phyloP scores from a whole-genome alignment of 1,284 basidiomycete species.

The Coriolopsis trogii region DNA sequence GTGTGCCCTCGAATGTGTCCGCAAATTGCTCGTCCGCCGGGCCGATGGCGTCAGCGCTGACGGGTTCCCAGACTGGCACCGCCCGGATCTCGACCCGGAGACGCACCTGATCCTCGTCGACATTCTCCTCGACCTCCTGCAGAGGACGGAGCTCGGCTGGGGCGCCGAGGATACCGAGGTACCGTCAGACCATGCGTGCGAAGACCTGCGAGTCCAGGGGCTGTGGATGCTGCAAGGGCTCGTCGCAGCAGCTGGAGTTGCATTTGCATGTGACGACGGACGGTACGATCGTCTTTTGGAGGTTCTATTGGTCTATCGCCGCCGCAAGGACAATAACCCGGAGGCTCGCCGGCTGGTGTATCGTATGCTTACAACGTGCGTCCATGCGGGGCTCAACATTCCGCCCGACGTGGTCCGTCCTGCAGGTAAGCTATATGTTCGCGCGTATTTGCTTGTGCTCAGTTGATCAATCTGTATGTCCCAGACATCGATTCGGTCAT shows the following conservation, averaged over 20 bases:
- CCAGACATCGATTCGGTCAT: too few species aligned
- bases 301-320: not conserved
- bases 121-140: conserved; percentile 7
- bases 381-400: too few species aligned
- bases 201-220: not conserved
- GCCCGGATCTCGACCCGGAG: not conserved
- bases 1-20: not conserved
- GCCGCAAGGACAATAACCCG: not conserved
- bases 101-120: not conserved
- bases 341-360: not conserved
- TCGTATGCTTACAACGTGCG: too few species aligned
- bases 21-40: conserved; percentile 3
- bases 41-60: not conserved
- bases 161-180: not conserved
- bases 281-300: not conserved
- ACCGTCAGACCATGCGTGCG: not conserved
- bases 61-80: not conserved
- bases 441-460: too few species aligned
- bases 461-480: too few species aligned
- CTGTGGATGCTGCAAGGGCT: not conserved
- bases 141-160: not conserved
- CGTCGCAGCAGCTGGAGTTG: not conserved
- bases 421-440: too few species aligned
- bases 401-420: too few species aligned
- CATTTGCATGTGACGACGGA: not conserved